Evolutionary conservation across 176 grass and related monocot genomes (phyloP).

Genomic region (Aegilops umbellulata): DNA sequence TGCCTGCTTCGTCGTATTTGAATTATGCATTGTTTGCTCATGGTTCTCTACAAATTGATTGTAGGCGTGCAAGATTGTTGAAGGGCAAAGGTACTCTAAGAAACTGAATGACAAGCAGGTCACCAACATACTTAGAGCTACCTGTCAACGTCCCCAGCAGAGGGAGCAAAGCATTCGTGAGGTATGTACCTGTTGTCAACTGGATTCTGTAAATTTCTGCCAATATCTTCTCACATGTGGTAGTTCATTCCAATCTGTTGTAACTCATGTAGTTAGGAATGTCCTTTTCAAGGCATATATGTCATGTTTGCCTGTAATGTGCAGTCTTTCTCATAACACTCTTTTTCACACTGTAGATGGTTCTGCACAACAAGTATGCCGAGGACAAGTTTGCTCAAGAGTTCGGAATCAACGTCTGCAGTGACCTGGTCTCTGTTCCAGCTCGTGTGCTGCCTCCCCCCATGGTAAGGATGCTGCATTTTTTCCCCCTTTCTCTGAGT

Average conservation of each 20-base stretch:
- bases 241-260: too few species aligned
- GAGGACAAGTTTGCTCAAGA: constrained; percentile 58
- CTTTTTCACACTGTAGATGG: constrained; percentile 44
- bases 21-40: background rate
- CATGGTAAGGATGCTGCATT: constrained; percentile 30
- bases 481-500: background rate
- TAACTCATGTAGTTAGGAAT: too few species aligned
- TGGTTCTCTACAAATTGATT: background rate
- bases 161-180: constrained; percentile 66
- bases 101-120: constrained; percentile 80
- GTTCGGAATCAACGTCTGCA: constrained; percentile 59
- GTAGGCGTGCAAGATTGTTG: constrained; percentile 71
- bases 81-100: constrained; percentile 78
- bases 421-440: constrained; percentile 47
- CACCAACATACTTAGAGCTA: constrained; percentile 60
- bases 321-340: background rate
- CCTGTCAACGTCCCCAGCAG: constrained; percentile 62
- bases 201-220: background rate
- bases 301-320: background rate
- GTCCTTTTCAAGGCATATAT: too few species aligned
- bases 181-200: constrained; percentile 15
- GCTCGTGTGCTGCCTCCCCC: constrained; percentile 73
- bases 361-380: constrained; percentile 56
- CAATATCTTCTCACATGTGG: too few species aligned
- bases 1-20: background rate